Evolutionary conservation across 306 rosid species (phyloP).

Genomic region (Myrica gale): DNA sequence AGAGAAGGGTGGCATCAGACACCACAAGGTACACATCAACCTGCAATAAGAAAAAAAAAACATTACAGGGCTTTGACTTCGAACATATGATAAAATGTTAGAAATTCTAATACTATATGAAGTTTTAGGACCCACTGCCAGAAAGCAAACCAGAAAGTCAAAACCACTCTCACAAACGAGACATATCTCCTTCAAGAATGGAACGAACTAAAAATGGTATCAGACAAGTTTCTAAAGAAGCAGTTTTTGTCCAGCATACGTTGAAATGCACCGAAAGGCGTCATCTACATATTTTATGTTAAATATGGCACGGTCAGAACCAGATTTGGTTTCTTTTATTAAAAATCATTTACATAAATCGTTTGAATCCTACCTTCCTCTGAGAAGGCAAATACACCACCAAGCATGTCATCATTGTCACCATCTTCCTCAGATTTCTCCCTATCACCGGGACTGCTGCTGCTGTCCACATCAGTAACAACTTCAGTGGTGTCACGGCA

Average conservation of each 20-base stretch:
- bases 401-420: constrained; percentile 73
- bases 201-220: background rate
- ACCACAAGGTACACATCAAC: constrained; percentile 36
- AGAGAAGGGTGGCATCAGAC: constrained; percentile 29
- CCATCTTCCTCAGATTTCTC: constrained; percentile 78
- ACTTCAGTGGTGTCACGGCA: constrained; percentile 53
- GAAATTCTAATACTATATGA: background rate
- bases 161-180: background rate
- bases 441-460: constrained; percentile 61
- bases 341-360: background rate
- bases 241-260: background rate
- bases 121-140: background rate
- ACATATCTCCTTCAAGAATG: background rate
- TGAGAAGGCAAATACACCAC: constrained; percentile 79
- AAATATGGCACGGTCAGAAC: background rate
- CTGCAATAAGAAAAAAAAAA: constrained; percentile 37
- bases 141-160: background rate
- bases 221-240: background rate
- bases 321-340: background rate
- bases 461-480: constrained; percentile 61
- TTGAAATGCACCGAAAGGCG: background rate
- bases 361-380: constrained; percentile 67
- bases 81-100: background rate
- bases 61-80: background rate
- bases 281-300: background rate